phyloP scores from a whole-genome alignment of 2,329 filamentous ascomycete species.

The Talaromyces sp. region DNA sequence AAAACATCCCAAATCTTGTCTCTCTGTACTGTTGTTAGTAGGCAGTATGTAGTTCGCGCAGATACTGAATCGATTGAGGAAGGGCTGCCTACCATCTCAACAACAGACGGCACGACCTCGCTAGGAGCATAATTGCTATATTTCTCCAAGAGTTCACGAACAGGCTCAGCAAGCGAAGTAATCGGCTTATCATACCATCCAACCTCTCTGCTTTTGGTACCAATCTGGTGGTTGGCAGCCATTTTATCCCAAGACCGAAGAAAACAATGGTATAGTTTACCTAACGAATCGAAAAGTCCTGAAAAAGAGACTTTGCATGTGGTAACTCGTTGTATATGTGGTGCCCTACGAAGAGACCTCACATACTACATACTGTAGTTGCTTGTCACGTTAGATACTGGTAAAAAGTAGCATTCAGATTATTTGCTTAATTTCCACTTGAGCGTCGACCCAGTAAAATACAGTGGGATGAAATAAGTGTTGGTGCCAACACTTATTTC shows the following conservation, averaged over 20 bases:
- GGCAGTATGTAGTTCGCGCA: not conserved
- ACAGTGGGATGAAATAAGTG: too few relatives aligned
- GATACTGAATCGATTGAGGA: too few relatives aligned
- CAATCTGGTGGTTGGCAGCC: not conserved
- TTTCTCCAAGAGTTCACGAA: conserved; percentile 3
- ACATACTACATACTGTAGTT: not conserved
- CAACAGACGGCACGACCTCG: not conserved
- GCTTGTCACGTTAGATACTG: too few relatives aligned
- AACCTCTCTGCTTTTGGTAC: not conserved
- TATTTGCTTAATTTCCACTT: not conserved
- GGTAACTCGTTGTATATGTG: not conserved
- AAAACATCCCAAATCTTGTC: conserved; percentile 17
- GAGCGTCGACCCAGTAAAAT: not conserved
- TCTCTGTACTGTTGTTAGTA: not conserved
- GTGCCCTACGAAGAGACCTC: not conserved
- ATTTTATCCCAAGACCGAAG: not conserved
- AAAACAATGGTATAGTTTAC: not conserved
- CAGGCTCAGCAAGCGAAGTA: not conserved
- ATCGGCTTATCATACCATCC: not conserved
- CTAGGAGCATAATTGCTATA: not conserved
- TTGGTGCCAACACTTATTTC: too few relatives aligned
- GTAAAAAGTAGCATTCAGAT: too few relatives aligned
- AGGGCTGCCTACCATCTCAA: not conserved
- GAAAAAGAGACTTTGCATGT: not conserved
- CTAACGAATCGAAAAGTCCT: not conserved